phyloP scores from a whole-genome alignment of 2,329 filamentous ascomycete species.

The Curvularia spicifera region DNA sequence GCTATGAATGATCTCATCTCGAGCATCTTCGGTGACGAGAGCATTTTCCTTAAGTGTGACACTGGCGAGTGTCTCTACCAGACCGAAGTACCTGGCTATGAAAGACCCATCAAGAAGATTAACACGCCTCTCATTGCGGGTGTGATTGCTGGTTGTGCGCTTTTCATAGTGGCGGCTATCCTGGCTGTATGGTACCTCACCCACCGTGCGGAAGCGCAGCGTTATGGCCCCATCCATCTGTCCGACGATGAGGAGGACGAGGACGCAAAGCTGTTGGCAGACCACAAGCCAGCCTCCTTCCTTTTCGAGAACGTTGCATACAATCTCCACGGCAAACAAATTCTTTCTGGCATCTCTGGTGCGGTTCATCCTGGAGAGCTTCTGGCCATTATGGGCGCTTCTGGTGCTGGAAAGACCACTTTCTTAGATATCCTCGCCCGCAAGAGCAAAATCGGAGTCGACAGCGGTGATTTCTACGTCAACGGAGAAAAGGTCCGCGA shows the following conservation, averaged over 20 bases:
- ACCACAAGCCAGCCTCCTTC: slow-evolving; percentile 88
- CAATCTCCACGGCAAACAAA: slow-evolving; percentile 83
- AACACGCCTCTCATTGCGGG: slow-evolving; percentile 96
- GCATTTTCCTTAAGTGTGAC: slow-evolving; percentile 81
- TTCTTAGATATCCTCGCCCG: slow-evolving; percentile 95
- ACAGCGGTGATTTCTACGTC: slow-evolving; percentile 83
- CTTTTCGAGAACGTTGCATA: slow-evolving; percentile 91
- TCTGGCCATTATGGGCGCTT: slow-evolving; percentile 97
- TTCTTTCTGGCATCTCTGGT: slow-evolving; percentile 79
- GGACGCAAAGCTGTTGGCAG: slow-evolving; percentile 80
- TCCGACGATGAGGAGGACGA: slow-evolving; percentile 86
- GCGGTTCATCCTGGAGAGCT: slow-evolving; percentile 94
- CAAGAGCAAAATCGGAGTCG: slow-evolving; percentile 90
- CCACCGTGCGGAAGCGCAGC: slow-evolving; percentile 66
- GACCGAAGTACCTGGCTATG: slow-evolving; percentile 91
- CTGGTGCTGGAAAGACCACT: slow-evolving; percentile 94
- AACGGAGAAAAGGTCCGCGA: slow-evolving; percentile 91
- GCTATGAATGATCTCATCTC: slow-evolving; percentile 91
- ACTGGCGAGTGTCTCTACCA: slow-evolving; percentile 92
- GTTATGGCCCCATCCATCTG: slow-evolving; percentile 76
- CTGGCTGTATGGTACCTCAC: slow-evolving; percentile 87
- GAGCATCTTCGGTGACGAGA: slow-evolving; percentile 87
- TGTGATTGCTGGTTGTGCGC: slow-evolving; percentile 82
- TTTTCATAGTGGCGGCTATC: slow-evolving; percentile 89
- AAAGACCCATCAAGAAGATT: slow-evolving; percentile 87